These are phyloP conservation scores for Paramecium sexaurelia DNA, from an alignment of 73 alveolate genomes.

Conservation along the genomic window DNA sequence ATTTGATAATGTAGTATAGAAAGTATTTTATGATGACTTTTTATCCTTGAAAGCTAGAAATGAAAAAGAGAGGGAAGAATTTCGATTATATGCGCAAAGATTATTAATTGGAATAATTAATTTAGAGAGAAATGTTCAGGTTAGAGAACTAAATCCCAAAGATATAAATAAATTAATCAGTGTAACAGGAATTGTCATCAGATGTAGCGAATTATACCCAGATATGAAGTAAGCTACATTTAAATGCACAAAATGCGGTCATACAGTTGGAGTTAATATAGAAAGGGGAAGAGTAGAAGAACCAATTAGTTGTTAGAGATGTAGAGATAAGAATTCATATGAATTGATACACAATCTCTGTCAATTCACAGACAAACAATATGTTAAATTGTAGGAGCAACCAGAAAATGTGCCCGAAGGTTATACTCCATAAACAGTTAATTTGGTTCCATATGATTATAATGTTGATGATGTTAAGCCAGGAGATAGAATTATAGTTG, in stretches of 20 bases:
- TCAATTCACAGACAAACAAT: slow-evolving; percentile 96
- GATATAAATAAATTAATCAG: slow-evolving; percentile 93
- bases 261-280: slow-evolving; percentile 74
- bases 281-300: slow-evolving; percentile 94
- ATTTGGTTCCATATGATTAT: slow-evolving; percentile 96
- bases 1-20: slow-evolving; percentile 89
- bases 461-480: slow-evolving; percentile 98
- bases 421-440: slow-evolving; percentile 98
- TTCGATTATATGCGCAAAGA: slow-evolving; percentile 52
- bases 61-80: slow-evolving; percentile 12
- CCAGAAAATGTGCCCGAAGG: slow-evolving; percentile 99
- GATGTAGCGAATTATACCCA: slow-evolving; percentile 97
- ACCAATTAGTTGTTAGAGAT: slow-evolving; percentile 94
- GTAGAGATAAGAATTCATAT: slow-evolving; percentile 90
- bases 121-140: slow-evolving; percentile 73
- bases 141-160: slow-evolving; percentile 94
- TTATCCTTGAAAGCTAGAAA: slow-evolving; percentile 14
- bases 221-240: slow-evolving; percentile 97
- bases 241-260: slow-evolving; percentile 94
- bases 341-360: slow-evolving; percentile 95
- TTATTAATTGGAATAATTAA: slow-evolving; percentile 87
- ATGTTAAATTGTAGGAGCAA: slow-evolving; percentile 92
- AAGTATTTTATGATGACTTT: slow-evolving; percentile 77
- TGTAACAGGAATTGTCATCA: slow-evolving; percentile 95
- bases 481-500: slow-evolving; percentile 98